Conservation (phyloP, 331 rosid genomes). For the Pyrus hybrid region DNA sequence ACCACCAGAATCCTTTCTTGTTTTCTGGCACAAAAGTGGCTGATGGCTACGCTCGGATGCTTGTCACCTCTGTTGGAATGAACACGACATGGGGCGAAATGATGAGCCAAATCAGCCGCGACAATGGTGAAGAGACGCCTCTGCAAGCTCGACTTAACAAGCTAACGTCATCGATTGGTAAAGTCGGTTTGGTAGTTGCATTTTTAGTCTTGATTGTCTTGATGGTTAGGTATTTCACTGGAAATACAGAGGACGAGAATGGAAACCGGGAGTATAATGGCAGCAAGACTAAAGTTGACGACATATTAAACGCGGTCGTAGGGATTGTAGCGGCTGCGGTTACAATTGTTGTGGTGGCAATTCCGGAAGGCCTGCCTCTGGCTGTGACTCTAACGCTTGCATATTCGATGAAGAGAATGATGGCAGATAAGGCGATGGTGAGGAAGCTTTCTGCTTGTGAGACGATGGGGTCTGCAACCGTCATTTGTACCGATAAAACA, state of each 20-base stretch:
- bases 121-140: conserved; percentile 10
- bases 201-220: conserved; percentile 18
- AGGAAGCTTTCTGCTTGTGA: no score
- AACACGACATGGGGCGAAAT: conserved; percentile 22
- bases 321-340: conserved; percentile 20
- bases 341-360: conserved; percentile 28
- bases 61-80: conserved; percentile 27
- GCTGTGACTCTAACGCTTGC: conserved; percentile 2
- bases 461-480: no score
- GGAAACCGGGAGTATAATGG: conserved; percentile 21
- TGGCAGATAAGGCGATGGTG: no score
- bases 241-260: conserved; percentile 19
- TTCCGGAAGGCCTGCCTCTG: conserved; percentile 28
- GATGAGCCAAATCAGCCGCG: conserved; percentile 24
- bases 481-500: no score
- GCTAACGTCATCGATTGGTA: conserved; percentile 17
- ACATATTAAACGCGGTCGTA: conserved; percentile 16
- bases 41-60: conserved; percentile 24
- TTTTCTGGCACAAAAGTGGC: conserved; percentile 17
- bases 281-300: conserved; percentile 13
- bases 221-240: conserved; percentile 28
- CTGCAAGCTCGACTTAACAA: conserved; percentile 20
- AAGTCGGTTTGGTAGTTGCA: conserved; percentile 30
- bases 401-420: no score
- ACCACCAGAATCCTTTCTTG: conserved; percentile 12